These are phyloP conservation scores for Saccharomyces kudriavzevii DNA, from an alignment of 805 yeast species.

Conservation along the genomic window DNA sequence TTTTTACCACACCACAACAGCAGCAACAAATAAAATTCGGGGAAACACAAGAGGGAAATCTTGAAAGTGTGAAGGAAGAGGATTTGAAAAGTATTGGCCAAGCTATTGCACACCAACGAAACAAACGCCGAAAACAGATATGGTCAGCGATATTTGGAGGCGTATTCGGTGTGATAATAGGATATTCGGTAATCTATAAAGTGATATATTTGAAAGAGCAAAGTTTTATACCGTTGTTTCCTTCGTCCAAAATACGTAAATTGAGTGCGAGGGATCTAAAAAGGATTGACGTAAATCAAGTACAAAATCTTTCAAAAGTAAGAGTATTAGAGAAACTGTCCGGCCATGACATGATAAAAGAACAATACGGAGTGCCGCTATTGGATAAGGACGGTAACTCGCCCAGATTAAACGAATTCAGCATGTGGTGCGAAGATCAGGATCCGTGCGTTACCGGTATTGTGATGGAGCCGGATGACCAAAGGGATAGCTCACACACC, in stretches of 20 bases:
- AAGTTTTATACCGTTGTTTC: conserved; percentile 21
- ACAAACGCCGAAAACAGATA: conserved; percentile 12
- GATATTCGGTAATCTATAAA: conserved; percentile 24
- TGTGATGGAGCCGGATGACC: conserved; percentile 14
- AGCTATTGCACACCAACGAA: conserved; percentile 16
- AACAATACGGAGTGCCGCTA: conserved; percentile 27
- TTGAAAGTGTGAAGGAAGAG: not conserved
- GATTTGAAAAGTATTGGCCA: conserved; percentile 11
- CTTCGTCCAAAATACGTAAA: conserved; percentile 19
- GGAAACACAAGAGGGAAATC: not conserved
- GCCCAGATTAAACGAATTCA: conserved; percentile 16
- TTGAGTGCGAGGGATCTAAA: conserved; percentile 18
- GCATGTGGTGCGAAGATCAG: conserved; percentile 28
- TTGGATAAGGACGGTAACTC: conserved; percentile 13
- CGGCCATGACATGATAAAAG: conserved; percentile 26
- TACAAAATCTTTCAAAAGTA: conserved; percentile 15
- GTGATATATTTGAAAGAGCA: conserved; percentile 21
- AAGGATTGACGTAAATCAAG: conserved; percentile 15
- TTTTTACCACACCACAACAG: conserved; percentile 16
- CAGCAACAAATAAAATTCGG: not conserved
- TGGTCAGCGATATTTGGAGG: conserved; percentile 9
- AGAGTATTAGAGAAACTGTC: conserved; percentile 20
- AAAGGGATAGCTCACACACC: conserved; percentile 2
- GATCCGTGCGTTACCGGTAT: conserved; percentile 26
- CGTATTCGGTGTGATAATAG: conserved; percentile 17